Evolutionary conservation across 2,329 filamentous ascomycete genomes (phyloP), one percentile per base, ranked within the genome.

Genomic region (Monilinia vaccinii-corymbosi): DNA sequence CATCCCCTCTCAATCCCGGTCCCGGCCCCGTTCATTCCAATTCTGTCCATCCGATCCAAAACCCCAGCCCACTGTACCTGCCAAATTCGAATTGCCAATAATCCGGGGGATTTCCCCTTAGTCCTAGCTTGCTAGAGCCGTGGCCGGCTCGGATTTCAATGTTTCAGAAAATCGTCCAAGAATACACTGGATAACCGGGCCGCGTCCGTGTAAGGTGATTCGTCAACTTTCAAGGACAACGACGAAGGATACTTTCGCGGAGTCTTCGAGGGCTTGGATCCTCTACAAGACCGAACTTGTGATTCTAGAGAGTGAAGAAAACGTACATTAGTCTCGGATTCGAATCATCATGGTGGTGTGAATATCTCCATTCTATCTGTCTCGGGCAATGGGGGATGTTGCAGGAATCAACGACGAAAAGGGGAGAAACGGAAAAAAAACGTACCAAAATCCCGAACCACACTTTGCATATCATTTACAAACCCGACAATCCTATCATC

Each of bases 101-200:
- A 59, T 52, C 48, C 32, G 57, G 57, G 57, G 50, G 36, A 38
- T 38, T 23, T 11, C 16, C 32, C 40, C 40, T 40, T 40, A 45
- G 21, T 25, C 40, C 42, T 45, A 45, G 51, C 51, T 8, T 53
- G 38, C 36, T 32, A 42, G 25, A 53, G 28, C 51, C 51, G 11
- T 32, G 31, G 51, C 25, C 21, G 31, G 51, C 25, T 32, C 25
- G 18, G 28, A 44, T 31, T 51, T 68, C 60, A 69, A 52, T 66
- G 65, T 50, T 65, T 60, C 56, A 69, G 59, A 56, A 71, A 71
- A 52, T 70, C 69, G 50, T 67, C 68, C 56, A 71, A 61, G 61
- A 71, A 70, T 47, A 71, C 66, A 52, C 64, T 65, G 23, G 68
- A 63, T 49, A 71, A 49, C 32, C 68, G 67, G 36, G 68, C 69